A percentile compares a stretch with the other conserved stretches of the same genome.
These are phyloP conservation scores for Leccinum subrobustum DNA, from an alignment of 1,284 basidiomycete species.

Conservation along the genomic window DNA sequence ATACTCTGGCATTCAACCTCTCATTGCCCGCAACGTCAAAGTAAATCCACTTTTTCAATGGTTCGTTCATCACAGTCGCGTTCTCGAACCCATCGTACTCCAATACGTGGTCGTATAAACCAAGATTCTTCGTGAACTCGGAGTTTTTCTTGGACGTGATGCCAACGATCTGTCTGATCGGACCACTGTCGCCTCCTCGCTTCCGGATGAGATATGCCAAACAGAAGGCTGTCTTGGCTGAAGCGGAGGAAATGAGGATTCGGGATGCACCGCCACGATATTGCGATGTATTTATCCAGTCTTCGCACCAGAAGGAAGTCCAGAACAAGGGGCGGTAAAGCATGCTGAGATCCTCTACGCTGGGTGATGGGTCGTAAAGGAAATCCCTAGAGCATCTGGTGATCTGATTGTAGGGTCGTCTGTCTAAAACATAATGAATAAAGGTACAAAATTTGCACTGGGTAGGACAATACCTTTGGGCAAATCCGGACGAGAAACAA, in stretches of 20 bases:
- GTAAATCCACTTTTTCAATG: constrained; percentile 47
- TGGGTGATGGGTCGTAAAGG: constrained; percentile 45
- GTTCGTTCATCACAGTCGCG: constrained; percentile 25
- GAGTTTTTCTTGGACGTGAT: constrained; percentile 56
- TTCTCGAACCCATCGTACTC: constrained; percentile 47
- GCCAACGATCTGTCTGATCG: constrained; percentile 43
- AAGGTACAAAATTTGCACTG: not conserved
- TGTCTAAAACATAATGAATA: constrained; percentile 38
- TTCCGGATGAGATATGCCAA: constrained; percentile 52
- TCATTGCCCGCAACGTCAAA: constrained; percentile 62
- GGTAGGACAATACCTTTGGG: constrained; percentile 45
- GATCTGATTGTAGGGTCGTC: constrained; percentile 64
- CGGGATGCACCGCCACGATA: constrained; percentile 46
- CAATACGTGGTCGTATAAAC: constrained; percentile 53
- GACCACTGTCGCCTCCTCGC: constrained; percentile 24
- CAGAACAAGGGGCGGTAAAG: constrained; percentile 66
- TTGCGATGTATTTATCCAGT: constrained; percentile 51
- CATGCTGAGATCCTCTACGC: constrained; percentile 59
- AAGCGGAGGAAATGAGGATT: constrained; percentile 61
- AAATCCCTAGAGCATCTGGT: constrained; percentile 54
- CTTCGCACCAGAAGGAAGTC: constrained; percentile 70
- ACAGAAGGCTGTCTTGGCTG: constrained; percentile 65
- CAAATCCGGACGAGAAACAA: constrained; percentile 54
- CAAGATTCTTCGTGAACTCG: constrained; percentile 50
- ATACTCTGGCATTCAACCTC: constrained; percentile 44